Percentiles rank a stretch among this genome's conserved stretches.
These are phyloP conservation scores for Picea glauca DNA, from an alignment of 75 land plant species.

Conservation along the genomic window DNA sequence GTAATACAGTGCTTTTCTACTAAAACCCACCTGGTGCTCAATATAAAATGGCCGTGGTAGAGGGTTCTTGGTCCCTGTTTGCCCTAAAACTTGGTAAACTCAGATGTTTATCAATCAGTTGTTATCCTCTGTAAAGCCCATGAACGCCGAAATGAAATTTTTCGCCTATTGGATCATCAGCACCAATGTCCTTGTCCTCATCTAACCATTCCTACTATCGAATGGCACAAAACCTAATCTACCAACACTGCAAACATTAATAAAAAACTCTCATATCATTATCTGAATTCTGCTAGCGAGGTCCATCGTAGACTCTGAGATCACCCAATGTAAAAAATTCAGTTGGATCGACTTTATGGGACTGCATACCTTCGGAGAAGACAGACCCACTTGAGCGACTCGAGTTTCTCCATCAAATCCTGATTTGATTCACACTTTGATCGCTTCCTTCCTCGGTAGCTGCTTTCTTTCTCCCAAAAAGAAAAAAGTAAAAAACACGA, in stretches of 20 bases:
- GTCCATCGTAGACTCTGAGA: constrained; percentile 1
- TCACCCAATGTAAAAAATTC: not conserved
- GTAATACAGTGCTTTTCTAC: not conserved
- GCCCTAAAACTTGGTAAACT: not conserved
- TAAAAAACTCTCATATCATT: not conserved
- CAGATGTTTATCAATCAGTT: not conserved
- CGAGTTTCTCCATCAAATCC: not conserved
- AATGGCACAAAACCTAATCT: not conserved
- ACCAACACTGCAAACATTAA: not conserved
- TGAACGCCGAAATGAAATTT: not conserved
- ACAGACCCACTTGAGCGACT: not conserved
- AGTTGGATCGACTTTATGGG: not conserved
- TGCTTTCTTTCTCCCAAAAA: not conserved
- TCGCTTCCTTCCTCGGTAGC: not conserved
- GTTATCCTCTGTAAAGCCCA: not conserved
- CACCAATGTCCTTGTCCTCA: not conserved
- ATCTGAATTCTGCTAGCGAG: not conserved
- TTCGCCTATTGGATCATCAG: not conserved
- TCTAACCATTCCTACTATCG: not conserved
- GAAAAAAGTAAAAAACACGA: not conserved
- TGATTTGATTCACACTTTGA: not conserved
- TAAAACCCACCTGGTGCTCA: not conserved
- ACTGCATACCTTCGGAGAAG: not conserved
- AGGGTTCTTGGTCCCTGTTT: not conserved
- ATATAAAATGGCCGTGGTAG: not conserved